phyloP scores from a whole-genome alignment of 2,329 filamentous ascomycete genomes.

The Aaosphaeria pasadenensis region DNA sequence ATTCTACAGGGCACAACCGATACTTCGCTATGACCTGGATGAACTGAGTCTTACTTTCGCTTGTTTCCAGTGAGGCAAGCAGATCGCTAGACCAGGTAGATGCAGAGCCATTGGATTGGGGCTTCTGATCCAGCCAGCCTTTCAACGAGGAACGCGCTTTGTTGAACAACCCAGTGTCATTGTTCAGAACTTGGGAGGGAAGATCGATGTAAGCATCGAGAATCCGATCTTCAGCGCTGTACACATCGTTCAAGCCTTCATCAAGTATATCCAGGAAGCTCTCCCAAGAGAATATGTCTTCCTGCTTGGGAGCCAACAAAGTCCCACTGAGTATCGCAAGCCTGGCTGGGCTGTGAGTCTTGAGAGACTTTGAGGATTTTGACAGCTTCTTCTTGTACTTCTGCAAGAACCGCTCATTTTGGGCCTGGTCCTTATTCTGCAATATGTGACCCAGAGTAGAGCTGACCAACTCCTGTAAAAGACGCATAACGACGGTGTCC shows the following conservation, averaged over 20 bases:
- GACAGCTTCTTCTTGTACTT: constrained; percentile 20
- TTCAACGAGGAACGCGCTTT: constrained; percentile 15
- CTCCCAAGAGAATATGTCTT: constrained; percentile 15
- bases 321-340: constrained; percentile 26
- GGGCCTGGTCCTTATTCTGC: constrained; percentile 30
- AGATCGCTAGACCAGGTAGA: too few species aligned
- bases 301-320: constrained; percentile 19
- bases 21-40: constrained; percentile 17
- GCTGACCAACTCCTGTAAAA: constrained; percentile 24
- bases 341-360: constrained; percentile 17
- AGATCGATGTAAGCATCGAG: constrained; percentile 29
- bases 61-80: not conserved
- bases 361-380: constrained; percentile 14
- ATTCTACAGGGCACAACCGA: constrained; percentile 11
- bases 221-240: constrained; percentile 11
- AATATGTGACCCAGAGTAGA: constrained; percentile 27
- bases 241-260: constrained; percentile 13
- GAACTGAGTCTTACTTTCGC: not conserved
- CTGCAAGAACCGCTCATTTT: constrained; percentile 30
- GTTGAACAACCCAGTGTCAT: constrained; percentile 11
- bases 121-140: constrained; percentile 15
- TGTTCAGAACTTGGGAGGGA: constrained; percentile 12
- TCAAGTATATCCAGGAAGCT: constrained; percentile 21
- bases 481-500: constrained; percentile 10
- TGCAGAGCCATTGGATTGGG: not conserved